Base-by-base conservation (phyloP, 306 rosid genomes). In the Lagenaria siceraria region DNA sequence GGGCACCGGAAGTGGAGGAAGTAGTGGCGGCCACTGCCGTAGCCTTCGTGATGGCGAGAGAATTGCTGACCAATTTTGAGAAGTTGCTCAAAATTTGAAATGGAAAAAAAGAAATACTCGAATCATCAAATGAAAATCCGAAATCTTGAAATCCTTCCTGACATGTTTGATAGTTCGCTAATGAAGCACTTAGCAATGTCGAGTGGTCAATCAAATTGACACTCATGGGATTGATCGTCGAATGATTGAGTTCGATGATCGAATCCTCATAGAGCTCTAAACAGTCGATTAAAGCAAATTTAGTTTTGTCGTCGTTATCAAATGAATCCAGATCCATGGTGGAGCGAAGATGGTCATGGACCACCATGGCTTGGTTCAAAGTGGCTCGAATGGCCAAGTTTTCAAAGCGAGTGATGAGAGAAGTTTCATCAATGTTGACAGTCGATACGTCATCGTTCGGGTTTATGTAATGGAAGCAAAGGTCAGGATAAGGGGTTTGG, bases 91-190 rank as follows among this genome's bases (percentile, higher is more conserved):
- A 76, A 85, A 83, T 81, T 66, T 40, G 31, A 48, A 71, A 40
- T 1, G 97, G 91, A 35, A 88, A 87, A 59, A 58, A 11, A 27
- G 59, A 78, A 22, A 81, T 74, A 22, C 81, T 74, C 7, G 85
- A 58, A 33, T 65, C 4, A 74, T 86, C 78, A 15, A 87, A 83
- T 9, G 78, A 60, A 25, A 88, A 74, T 64, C 83, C 78, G 63
- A 87, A 81, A 11, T 93, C 90, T 36, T 14, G 59, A 80, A 93
- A 91, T 54, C 98, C 97, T 61, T 88, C 84, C 79, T 55, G 86
- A 56, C 98, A 93, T 15, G 97, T 93, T 80, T 88, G 92, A 19
- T 87, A 91, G 58, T 93, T 89, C 8, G 97, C 87, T 46, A 91
- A 71, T 17, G 98, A 87, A 36, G 98, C 96, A 78, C 96, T 91